Evolutionary conservation across 805 yeast species (phyloP), one percentile per base, ranked within the genome.

Genomic region (Teunomyces atbi): DNA sequence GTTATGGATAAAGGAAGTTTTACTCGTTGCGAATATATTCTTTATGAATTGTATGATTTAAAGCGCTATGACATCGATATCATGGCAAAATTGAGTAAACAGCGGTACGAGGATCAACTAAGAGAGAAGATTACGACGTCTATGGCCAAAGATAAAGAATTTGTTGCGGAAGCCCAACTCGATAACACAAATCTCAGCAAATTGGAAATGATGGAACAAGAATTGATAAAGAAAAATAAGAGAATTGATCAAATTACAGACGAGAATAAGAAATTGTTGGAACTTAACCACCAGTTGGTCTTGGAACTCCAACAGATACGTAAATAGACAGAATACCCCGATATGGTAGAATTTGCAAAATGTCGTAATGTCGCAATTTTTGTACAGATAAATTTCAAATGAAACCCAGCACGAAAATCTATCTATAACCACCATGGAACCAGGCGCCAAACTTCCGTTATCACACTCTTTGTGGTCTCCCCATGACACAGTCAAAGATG

Each of bases 401-500:
- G 21, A 36, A 20, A 36, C n/a, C n/a, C 28, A 35, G 16, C 39
- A n/a, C 39, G 21, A 41, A 41, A 38, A 10, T 23, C 26, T 23
- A 23, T 23, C 8, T 23, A 23, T 23, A 37, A 28, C 41, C 40
- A 34, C n/a, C 18, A 67, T 67, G 72, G 71, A 67, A 33, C 55
- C 66, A 5, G 53, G 60, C 33, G 57, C 71, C 4, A 77, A 77
- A 52, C 68, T 82, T 28, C 87, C 88, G 6, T 69, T 79, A 28
- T 89, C 97, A 1, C 95, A 89, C 65, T 88, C 97, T 1, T 76
- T 94, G 49, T 92, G 98, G 99, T 91, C 98, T 7, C 97, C 98
- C 6, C 84, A 87, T 49, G 98, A 94, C 64, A 94, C 99, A 0
- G 97, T 95, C 23, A 86, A 84, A 59, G 99, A 94, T 71, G 96